Evolutionary conservation across 495 filamentous ascomycete species (phyloP).

Genomic region (Coniosporium apollinis): DNA sequence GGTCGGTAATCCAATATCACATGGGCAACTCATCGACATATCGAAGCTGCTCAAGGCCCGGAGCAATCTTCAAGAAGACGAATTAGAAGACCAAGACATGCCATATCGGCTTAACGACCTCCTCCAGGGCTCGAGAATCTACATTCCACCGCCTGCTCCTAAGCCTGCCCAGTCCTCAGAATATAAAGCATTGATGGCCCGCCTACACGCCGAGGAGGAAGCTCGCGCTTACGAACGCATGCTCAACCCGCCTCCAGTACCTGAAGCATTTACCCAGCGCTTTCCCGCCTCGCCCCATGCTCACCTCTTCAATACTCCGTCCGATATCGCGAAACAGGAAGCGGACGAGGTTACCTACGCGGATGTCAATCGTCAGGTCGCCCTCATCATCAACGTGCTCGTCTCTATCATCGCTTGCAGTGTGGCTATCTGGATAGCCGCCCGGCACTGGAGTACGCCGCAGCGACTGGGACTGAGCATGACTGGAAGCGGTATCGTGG

Average conservation of each 20-base stretch:
- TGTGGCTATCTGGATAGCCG: conserved; percentile 56
- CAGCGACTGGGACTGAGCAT: conserved; percentile 51
- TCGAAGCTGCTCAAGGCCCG: conserved; percentile 35
- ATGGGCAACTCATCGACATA: conserved; percentile 56
- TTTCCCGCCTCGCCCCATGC: conserved; percentile 31
- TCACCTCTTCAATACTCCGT: conserved; percentile 21
- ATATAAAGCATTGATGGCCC: conserved; percentile 79
- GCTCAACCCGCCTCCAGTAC: conserved; percentile 37
- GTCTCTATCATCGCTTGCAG: conserved; percentile 55
- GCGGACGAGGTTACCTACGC: conserved; percentile 27
- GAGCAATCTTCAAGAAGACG: conserved; percentile 3
- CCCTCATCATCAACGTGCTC: conserved; percentile 57
- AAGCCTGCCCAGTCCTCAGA: conserved; percentile 63
- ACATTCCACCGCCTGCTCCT: conserved; percentile 56
- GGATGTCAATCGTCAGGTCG: conserved; percentile 59
- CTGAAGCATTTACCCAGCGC: conserved; percentile 40
- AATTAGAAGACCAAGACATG: background rate
- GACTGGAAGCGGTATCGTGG: conserved; percentile 51
- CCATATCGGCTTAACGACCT: conserved; percentile 41
- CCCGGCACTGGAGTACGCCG: conserved; percentile 52
- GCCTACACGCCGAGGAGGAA: conserved; percentile 67
- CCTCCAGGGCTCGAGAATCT: conserved; percentile 54
- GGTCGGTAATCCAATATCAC: conserved; percentile 57
- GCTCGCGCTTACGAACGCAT: conserved; percentile 62
- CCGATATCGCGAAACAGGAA: conserved; percentile 10